Evolutionary conservation across 345 rosid species (phyloP), one percentile per base, ranked within the genome.

Genomic region (Populus pruinosa): DNA sequence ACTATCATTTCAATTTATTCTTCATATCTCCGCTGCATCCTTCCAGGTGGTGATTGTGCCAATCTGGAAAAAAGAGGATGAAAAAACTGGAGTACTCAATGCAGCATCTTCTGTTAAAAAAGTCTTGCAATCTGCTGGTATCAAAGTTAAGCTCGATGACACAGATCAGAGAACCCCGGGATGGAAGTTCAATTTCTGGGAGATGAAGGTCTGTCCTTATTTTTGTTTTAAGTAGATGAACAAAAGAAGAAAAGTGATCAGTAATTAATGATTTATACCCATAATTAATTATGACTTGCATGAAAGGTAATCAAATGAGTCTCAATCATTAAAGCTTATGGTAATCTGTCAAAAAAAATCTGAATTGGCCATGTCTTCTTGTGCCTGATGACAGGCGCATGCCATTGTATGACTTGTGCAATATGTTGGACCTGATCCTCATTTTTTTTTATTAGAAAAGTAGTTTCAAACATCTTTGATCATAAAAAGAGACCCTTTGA

Each of bases 111-210:
- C 91, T 70, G 88, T 88, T 13, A 89, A 86, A 76, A 92, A 91
- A 75, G 75, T 78, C 83, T 79, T 93, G 76, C 90, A 88, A 50
- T 76, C 78, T 44, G 89, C 92, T 43, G 94, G 97, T 36, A 69
- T 92, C 68, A 91, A 82, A 88, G 96, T 96, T 78, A 93, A 93
- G 84, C 93, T 96, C 17, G 98, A 92, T 82, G 97, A 91, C 75
- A 82, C 90, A n/a, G 96, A 93, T 20, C 96, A 91, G 73, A 84
- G 86, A 80, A 92, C 96, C 43, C 92, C 94, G 4, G 97, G 98
- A 25, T 96, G 99, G 98, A 96, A 93, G 85, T 89, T 92, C 90
- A 92, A 93, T 84, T 92, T 93, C 86, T 92, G 99, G 98, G 98
- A 90, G 84, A 91, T 96, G 98, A 96, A 93, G 94, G 98, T 93